A percentile compares a stretch with the other conserved stretches of the same genome.
Conservation (phyloP, 495 filamentous ascomycete species). For the Neurospora sublineolata region DNA sequence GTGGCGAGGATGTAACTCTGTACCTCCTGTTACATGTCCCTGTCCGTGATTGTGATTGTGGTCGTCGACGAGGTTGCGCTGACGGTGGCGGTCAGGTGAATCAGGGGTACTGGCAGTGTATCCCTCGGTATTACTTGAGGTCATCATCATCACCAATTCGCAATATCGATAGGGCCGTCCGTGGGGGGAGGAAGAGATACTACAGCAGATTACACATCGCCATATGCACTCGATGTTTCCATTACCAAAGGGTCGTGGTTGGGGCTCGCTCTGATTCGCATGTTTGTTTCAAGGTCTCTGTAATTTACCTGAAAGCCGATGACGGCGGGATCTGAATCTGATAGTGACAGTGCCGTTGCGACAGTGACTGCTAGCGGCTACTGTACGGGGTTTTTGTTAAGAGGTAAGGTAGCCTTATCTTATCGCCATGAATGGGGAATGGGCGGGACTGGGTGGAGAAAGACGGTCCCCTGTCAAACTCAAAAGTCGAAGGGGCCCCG, state of each 20-base stretch:
- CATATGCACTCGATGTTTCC: background rate
- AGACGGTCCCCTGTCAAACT: background rate
- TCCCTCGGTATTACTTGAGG: background rate
- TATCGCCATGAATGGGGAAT: background rate
- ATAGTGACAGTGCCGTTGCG: background rate
- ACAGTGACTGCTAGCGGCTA: background rate
- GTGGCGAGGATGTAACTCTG: background rate
- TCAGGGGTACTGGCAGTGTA: background rate
- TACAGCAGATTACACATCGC: background rate
- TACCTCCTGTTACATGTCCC: background rate
- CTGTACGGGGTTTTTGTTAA: background rate
- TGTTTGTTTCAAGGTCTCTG: background rate
- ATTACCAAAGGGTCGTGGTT: background rate
- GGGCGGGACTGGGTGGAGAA: background rate
- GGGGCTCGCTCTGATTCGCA: background rate
- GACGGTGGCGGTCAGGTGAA: background rate
- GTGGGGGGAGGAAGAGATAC: background rate
- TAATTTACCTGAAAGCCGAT: background rate
- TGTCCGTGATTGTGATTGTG: background rate
- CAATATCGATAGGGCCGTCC: background rate
- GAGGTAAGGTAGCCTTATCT: too few species aligned
- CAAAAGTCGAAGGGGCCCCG: too few species aligned
- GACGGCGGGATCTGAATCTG: background rate
- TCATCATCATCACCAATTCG: background rate
- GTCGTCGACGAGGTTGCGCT: background rate